Evolutionary conservation across 441 rosid species (phyloP).

Genomic region (Erodium trifolium): DNA sequence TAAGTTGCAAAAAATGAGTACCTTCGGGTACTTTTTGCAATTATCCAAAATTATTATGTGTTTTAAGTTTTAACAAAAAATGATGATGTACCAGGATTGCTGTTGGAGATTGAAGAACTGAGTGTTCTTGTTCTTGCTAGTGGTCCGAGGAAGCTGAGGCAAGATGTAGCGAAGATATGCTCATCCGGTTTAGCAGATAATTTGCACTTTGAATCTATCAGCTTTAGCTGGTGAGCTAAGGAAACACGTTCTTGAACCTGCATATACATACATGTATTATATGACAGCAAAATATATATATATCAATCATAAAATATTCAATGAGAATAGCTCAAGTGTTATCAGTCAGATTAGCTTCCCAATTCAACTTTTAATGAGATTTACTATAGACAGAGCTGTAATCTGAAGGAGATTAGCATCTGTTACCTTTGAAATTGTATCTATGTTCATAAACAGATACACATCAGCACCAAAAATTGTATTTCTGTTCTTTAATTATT

Average conservation of each 20-base stretch:
- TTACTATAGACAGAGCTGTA: neutral
- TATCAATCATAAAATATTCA: neutral
- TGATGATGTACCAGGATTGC: constrained; percentile 25
- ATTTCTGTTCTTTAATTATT: no score
- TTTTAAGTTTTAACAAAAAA: neutral
- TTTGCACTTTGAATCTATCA: constrained; percentile 24
- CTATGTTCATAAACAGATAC: neutral
- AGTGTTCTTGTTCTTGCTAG: constrained; percentile 59
- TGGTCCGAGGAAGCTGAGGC: constrained; percentile 46
- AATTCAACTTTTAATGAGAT: neutral
- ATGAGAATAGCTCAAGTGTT: neutral
- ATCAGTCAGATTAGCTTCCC: neutral
- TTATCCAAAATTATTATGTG: neutral
- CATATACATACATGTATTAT: neutral
- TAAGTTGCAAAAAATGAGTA: no score
- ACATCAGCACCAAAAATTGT: neutral
- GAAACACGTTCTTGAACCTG: neutral
- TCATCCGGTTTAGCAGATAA: constrained; percentile 20
- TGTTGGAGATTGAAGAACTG: constrained; percentile 36
- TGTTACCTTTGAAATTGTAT: neutral
- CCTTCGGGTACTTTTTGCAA: no score
- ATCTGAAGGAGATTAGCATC: neutral
- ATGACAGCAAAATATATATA: neutral
- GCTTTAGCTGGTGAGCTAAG: constrained; percentile 27
- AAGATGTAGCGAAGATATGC: constrained; percentile 24